Evolutionary conservation across 2,329 filamentous ascomycete genomes (phyloP).

Genomic region (Exophiala mesophila): DNA sequence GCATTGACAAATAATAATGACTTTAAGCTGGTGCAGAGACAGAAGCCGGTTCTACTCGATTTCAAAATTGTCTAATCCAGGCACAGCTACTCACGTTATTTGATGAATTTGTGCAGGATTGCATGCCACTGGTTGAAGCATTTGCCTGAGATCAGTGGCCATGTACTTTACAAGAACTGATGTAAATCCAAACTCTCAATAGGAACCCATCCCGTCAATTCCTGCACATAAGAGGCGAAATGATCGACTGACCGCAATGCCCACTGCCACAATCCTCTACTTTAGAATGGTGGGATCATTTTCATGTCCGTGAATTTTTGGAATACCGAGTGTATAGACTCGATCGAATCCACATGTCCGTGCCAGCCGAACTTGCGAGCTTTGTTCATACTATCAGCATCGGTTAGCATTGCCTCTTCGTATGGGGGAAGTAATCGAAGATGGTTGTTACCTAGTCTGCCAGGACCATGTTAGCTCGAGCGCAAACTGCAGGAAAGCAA

Average conservation of each 20-base stretch:
- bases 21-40: neutral
- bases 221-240: no score
- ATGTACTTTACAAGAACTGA: no score
- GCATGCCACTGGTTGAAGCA: no score
- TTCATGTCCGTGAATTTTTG: conserved; percentile 39
- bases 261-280: neutral
- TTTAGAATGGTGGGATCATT: conserved; percentile 37
- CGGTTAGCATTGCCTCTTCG: conserved; percentile 6
- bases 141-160: no score
- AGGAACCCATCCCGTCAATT: no score
- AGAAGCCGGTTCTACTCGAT: neutral
- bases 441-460: conserved; percentile 10
- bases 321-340: conserved; percentile 42
- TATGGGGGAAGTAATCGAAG: neutral
- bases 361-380: conserved; percentile 43
- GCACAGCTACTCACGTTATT: no score
- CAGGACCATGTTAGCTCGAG: conserved; percentile 18
- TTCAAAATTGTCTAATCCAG: neutral
- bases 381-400: conserved; percentile 38
- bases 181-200: no score
- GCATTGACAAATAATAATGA: neutral
- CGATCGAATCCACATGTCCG: conserved; percentile 43
- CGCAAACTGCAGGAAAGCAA: conserved; percentile 15
- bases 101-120: no score
- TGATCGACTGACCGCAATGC: neutral